A percentile compares a stretch with the other conserved stretches of the same genome.
phyloP scores from a whole-genome alignment of 305 asterid species.

The Fraxinus greggii region DNA sequence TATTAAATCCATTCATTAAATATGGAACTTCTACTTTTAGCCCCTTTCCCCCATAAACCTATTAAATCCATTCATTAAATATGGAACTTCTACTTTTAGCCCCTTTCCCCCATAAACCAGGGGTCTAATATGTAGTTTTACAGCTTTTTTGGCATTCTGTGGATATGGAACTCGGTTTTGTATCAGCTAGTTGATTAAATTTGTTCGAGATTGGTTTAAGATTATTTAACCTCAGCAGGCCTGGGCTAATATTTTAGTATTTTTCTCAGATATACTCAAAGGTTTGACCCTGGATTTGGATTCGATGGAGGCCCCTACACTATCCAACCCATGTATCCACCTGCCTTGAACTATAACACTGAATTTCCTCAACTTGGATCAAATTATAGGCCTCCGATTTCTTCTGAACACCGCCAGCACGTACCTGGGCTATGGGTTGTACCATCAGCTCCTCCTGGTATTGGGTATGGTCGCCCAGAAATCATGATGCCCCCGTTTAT shows the following conservation, averaged over 20 bases:
- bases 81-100: background rate
- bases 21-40: too few relatives aligned
- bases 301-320: constrained; percentile 79
- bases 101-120: background rate
- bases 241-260: constrained; percentile 7
- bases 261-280: constrained; percentile 73
- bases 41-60: too few relatives aligned
- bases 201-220: background rate
- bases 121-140: background rate
- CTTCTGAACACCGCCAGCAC: constrained; percentile 80
- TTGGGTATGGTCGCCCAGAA: constrained; percentile 80
- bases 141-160: background rate
- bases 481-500: constrained; percentile 68
- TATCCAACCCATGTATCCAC: constrained; percentile 93
- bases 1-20: too few relatives aligned
- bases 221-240: background rate
- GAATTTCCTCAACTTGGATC: constrained; percentile 95
- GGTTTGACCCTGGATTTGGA: constrained; percentile 98
- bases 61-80: background rate
- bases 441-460: constrained; percentile 64
- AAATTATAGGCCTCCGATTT: constrained; percentile 58
- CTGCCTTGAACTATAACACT: constrained; percentile 81
- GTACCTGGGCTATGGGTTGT: constrained; percentile 71
- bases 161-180: background rate
- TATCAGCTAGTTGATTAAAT: background rate